A percentile compares a stretch with the other conserved stretches of the same genome.
phyloP scores from a whole-genome alignment of 2,329 filamentous ascomycete genomes.

The Epichloe gansuensis region DNA sequence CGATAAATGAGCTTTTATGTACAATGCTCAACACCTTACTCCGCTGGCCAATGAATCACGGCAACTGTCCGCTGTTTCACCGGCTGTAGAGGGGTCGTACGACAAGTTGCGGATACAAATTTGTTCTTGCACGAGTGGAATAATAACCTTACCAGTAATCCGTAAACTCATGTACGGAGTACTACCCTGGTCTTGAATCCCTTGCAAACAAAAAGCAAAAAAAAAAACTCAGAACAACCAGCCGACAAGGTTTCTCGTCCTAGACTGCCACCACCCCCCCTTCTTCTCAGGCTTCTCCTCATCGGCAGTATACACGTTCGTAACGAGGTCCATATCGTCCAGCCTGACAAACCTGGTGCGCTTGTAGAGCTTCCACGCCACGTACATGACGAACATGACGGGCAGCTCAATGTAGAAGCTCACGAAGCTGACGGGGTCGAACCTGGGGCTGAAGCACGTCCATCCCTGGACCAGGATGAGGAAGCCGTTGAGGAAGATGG shows the following conservation, averaged over 20 bases:
- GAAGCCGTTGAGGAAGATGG: slow-evolving; percentile 42
- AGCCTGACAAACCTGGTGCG: slow-evolving; percentile 43
- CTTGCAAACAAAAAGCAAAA: background rate
- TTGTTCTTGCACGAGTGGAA: too few species aligned
- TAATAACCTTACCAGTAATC: too few species aligned
- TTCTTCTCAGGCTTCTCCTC: slow-evolving; percentile 14
- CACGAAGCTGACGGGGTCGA: slow-evolving; percentile 46
- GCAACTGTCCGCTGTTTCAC: too few species aligned
- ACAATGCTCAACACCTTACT: too few species aligned
- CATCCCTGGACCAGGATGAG: slow-evolving; percentile 52
- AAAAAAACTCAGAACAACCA: slow-evolving; percentile 22
- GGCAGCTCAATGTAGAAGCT: slow-evolving; percentile 52
- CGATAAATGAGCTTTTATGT: too few species aligned
- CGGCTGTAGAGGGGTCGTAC: too few species aligned
- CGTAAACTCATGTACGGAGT: too few species aligned
- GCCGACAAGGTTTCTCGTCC: slow-evolving; percentile 11
- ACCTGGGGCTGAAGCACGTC: slow-evolving; percentile 46
- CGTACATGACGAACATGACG: slow-evolving; percentile 48
- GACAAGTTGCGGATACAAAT: too few species aligned
- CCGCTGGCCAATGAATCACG: too few species aligned
- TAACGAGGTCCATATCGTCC: slow-evolving; percentile 49
- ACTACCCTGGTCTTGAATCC: too few species aligned
- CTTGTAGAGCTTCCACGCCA: slow-evolving; percentile 60
- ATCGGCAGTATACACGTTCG: slow-evolving; percentile 43
- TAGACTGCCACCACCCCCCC: slow-evolving; percentile 34